A percentile compares a stretch with the other conserved stretches of the same genome.
Evolutionary conservation across 78 protist genomes (phyloP).

Genomic region (Bigelowiella natans): DNA sequence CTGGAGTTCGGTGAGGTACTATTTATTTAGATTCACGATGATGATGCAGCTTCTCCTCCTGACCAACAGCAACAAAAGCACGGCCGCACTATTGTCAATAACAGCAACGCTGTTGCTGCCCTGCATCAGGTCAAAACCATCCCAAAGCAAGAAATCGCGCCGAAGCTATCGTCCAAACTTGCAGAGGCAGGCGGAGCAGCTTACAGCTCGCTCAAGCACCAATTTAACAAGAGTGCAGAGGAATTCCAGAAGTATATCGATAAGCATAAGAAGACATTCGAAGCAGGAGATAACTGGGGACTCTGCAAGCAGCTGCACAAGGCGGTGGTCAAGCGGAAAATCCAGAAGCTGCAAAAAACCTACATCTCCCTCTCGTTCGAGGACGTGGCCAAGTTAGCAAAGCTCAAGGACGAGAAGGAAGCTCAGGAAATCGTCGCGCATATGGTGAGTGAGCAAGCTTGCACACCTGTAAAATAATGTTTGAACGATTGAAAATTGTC

Average conservation of each 20-base stretch:
- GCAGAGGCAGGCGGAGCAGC: neutral
- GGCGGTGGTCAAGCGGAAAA: neutral
- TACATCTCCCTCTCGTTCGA: neutral
- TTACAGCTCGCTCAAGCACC: neutral
- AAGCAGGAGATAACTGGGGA: neutral
- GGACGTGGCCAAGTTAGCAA: neutral
- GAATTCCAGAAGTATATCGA: neutral
- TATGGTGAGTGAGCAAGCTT: neutral
- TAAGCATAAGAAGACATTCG: neutral
- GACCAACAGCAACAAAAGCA: no score
- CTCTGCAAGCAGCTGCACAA: neutral
- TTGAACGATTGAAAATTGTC: neutral
- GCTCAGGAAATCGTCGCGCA: neutral
- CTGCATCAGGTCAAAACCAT: neutral
- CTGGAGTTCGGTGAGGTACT: neutral
- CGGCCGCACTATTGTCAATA: neutral
- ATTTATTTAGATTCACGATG: neutral
- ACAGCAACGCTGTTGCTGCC: no score
- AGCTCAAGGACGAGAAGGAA: neutral
- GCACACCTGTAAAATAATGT: neutral
- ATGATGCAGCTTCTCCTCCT: neutral
- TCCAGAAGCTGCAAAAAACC: neutral
- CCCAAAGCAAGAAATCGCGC: neutral
- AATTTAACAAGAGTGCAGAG: neutral
- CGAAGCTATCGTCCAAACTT: neutral